A percentile compares a stretch with the other conserved stretches of the same genome.
phyloP scores from a whole-genome alignment of 805 yeast species.

The Sugiyamaella americana region DNA sequence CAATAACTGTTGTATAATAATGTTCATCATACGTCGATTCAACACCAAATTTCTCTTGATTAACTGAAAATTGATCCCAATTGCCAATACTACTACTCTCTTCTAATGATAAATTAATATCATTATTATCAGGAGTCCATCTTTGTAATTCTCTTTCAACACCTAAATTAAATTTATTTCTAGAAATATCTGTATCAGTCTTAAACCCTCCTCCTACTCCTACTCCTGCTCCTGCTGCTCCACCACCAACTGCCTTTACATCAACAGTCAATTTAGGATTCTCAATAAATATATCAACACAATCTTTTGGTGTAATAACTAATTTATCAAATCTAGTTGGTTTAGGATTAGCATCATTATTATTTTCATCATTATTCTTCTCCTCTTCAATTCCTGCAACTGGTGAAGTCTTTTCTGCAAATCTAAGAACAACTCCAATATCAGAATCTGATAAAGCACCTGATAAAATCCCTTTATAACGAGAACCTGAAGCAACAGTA shows the following conservation, averaged over 20 bases:
- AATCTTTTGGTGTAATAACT: slow-evolving; percentile 44
- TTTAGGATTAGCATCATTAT: not conserved
- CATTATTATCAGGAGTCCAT: slow-evolving; percentile 71
- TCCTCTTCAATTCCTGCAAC: slow-evolving; percentile 33
- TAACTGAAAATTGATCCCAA: slow-evolving; percentile 97
- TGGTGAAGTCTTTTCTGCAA: slow-evolving; percentile 40
- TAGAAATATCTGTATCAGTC: slow-evolving; percentile 82
- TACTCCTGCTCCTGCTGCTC: not conserved
- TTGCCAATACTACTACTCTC: slow-evolving; percentile 29
- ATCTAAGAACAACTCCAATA: slow-evolving; percentile 50
- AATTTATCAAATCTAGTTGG: slow-evolving; percentile 33
- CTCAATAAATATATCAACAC: slow-evolving; percentile 43
- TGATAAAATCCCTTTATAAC: slow-evolving; percentile 52
- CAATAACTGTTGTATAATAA: slow-evolving; percentile 73
- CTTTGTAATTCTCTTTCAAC: slow-evolving; percentile 69
- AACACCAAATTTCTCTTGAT: slow-evolving; percentile 83
- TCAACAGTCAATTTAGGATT: slow-evolving; percentile 35
- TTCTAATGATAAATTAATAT: slow-evolving; percentile 30
- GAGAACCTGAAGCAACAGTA: slow-evolving; percentile 56
- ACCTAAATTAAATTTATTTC: slow-evolving; percentile 28
- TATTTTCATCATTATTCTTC: slow-evolving; percentile 29
- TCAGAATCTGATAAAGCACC: slow-evolving; percentile 42
- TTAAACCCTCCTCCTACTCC: slow-evolving; percentile 41
- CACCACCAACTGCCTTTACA: slow-evolving; percentile 4
- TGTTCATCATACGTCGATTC: slow-evolving; percentile 79